Conservation (phyloP, 2,329 filamentous ascomycete genomes). For the Sporothrix pallida region DNA sequence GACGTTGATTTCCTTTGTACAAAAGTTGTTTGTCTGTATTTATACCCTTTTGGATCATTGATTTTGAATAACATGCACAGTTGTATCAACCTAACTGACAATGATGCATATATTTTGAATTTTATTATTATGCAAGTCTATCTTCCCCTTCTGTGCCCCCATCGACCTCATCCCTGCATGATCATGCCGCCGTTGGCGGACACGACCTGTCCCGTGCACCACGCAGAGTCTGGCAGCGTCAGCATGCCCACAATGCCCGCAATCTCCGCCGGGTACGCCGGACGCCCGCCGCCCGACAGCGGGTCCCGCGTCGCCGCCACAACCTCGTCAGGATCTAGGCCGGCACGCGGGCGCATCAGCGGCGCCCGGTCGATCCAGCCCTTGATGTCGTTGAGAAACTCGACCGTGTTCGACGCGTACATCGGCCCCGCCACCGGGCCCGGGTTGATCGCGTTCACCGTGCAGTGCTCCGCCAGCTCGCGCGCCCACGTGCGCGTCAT, state of each 20-base stretch:
- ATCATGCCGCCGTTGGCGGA: constrained; percentile 80
- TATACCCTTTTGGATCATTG: background rate
- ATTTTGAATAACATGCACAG: too few species aligned
- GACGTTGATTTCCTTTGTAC: too few species aligned
- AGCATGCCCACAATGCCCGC: constrained; percentile 79
- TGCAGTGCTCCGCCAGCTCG: constrained; percentile 59
- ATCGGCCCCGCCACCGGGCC: constrained; percentile 61
- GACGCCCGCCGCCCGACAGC: constrained; percentile 58
- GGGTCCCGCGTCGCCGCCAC: constrained; percentile 57
- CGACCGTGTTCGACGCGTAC: constrained; percentile 53
- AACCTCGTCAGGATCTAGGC: constrained; percentile 65
- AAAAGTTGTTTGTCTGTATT: too few species aligned
- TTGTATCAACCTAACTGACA: too few species aligned
- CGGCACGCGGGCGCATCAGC: constrained; percentile 64
- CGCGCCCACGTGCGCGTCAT: constrained; percentile 65
- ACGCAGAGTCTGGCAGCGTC: constrained; percentile 71
- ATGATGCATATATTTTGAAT: too few species aligned
- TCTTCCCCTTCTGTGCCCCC: background rate
- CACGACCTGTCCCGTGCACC: constrained; percentile 80
- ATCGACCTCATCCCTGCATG: constrained; percentile 39
- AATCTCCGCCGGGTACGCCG: constrained; percentile 72
- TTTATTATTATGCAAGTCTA: background rate
- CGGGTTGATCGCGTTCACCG: constrained; percentile 64
- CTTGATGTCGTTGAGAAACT: constrained; percentile 52
- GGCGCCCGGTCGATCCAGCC: constrained; percentile 61